Conservation (phyloP, 441 rosid species). For the Pelargonium australe region DNA sequence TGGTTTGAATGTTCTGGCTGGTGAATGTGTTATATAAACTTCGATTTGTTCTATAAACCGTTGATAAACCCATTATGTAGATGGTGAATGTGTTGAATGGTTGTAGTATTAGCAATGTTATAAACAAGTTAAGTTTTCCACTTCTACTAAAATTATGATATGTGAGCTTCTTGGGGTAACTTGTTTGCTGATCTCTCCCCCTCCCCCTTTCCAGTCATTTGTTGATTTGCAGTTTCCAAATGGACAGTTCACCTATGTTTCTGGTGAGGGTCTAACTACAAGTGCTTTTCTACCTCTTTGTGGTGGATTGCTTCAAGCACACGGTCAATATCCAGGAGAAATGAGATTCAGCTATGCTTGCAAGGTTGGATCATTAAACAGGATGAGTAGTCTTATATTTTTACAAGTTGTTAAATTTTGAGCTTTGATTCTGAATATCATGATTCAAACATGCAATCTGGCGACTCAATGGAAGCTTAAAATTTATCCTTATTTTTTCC, state of each 20-base stretch:
- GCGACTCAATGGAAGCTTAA: not conserved
- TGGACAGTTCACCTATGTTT: conserved; percentile 82
- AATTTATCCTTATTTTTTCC: not conserved
- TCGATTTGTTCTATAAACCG: not conserved
- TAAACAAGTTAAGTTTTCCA: not conserved
- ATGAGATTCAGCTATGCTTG: conserved; percentile 85
- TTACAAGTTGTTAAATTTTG: not conserved
- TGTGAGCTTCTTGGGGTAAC: not conserved
- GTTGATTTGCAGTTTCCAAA: conserved; percentile 90
- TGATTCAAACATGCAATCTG: not conserved
- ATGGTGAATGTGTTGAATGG: not conserved
- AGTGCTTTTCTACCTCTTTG: conserved; percentile 80
- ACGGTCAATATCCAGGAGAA: conserved; percentile 97
- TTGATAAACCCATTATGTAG: not conserved
- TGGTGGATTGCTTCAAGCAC: conserved; percentile 93
- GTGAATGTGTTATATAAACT: not conserved
- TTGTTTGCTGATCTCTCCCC: conserved; percentile 17
- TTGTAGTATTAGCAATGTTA: not conserved
- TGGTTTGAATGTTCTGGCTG: no score
- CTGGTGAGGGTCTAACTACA: conserved; percentile 86
- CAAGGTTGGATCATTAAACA: conserved; percentile 42
- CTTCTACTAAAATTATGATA: not conserved
- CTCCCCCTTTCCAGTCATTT: conserved; percentile 55
- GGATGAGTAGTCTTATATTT: not conserved
- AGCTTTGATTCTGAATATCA: not conserved